Evolutionary conservation across 495 filamentous ascomycete genomes (phyloP).

Genomic region (Geopyxis carbonaria): DNA sequence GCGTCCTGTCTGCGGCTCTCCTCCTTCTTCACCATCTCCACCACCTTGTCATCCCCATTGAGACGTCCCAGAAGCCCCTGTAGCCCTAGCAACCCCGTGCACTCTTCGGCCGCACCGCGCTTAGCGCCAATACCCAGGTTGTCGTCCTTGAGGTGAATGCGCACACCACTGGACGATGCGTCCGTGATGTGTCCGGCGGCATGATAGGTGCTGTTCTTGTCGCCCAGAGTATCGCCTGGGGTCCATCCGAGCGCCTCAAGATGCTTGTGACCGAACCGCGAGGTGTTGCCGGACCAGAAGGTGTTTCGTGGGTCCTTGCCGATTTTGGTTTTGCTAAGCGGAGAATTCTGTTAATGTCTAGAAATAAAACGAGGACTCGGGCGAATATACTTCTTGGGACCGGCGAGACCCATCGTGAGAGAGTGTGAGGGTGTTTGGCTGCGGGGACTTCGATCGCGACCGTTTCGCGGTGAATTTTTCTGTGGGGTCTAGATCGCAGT

Average conservation of each 20-base stretch:
- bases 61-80: conserved; percentile 69
- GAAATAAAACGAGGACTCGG: not conserved
- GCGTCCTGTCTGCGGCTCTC: conserved; percentile 46
- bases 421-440: too few species aligned
- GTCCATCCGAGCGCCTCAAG: conserved; percentile 78
- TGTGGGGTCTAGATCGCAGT: too few species aligned
- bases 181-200: conserved; percentile 55
- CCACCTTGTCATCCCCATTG: conserved; percentile 62
- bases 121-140: conserved; percentile 77
- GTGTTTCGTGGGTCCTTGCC: conserved; percentile 87
- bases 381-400: conserved; percentile 45
- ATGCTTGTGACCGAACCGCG: conserved; percentile 69
- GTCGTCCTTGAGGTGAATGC: conserved; percentile 56
- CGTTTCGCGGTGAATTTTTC: too few species aligned
- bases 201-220: conserved; percentile 44
- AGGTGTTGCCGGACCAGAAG: conserved; percentile 66
- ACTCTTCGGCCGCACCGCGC: conserved; percentile 43
- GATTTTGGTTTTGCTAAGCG: conserved; percentile 56
- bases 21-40: conserved; percentile 29
- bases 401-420: conserved; percentile 54
- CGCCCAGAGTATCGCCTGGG: conserved; percentile 63
- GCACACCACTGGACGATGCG: conserved; percentile 57
- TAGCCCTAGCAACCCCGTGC: conserved; percentile 66
- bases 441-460: too few species aligned
- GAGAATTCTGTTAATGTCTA: not conserved